A percentile compares a stretch with the other conserved stretches of the same genome.
Evolutionary conservation across 148 eudicot species (phyloP).

Genomic region (Simmondsia chinensis): DNA sequence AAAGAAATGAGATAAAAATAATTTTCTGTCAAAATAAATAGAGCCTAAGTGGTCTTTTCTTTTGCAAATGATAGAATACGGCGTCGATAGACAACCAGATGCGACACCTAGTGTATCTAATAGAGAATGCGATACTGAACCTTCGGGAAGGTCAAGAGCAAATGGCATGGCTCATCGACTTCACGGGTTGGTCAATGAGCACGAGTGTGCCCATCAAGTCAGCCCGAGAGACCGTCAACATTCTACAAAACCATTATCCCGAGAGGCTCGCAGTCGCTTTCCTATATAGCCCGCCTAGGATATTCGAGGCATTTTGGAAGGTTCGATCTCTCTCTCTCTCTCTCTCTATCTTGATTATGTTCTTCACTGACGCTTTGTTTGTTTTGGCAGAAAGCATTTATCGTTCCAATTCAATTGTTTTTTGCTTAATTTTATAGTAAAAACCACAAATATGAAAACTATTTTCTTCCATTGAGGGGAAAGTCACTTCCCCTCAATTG

Average conservation of each 20-base stretch:
- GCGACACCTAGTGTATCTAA: constrained; percentile 48
- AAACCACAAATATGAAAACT: too few relatives aligned
- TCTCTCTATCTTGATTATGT: too few relatives aligned
- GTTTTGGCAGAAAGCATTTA: too few relatives aligned
- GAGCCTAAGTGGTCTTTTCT: too few relatives aligned
- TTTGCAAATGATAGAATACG: constrained; percentile 36
- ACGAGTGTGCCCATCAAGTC: constrained; percentile 44
- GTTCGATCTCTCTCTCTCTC: too few relatives aligned
- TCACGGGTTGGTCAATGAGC: constrained; percentile 58
- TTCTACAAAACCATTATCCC: constrained; percentile 65
- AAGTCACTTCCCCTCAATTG: too few relatives aligned
- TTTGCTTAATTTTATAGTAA: too few relatives aligned
- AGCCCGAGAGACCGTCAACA: constrained; percentile 43
- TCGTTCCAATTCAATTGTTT: too few relatives aligned
- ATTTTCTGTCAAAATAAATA: too few relatives aligned
- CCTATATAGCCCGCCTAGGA: constrained; percentile 53
- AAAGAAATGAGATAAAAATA: too few relatives aligned
- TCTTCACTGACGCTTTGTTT: too few relatives aligned
- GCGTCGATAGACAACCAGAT: constrained; percentile 49
- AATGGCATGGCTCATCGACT: constrained; percentile 67
- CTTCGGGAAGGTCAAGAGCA: constrained; percentile 67
- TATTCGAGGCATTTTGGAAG: constrained; percentile 71
- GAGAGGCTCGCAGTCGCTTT: constrained; percentile 57
- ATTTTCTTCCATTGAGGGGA: too few relatives aligned
- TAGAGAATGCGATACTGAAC: constrained; percentile 64